Evolutionary conservation across 306 rosid species (phyloP).

Genomic region (Begonia loranthoides): DNA sequence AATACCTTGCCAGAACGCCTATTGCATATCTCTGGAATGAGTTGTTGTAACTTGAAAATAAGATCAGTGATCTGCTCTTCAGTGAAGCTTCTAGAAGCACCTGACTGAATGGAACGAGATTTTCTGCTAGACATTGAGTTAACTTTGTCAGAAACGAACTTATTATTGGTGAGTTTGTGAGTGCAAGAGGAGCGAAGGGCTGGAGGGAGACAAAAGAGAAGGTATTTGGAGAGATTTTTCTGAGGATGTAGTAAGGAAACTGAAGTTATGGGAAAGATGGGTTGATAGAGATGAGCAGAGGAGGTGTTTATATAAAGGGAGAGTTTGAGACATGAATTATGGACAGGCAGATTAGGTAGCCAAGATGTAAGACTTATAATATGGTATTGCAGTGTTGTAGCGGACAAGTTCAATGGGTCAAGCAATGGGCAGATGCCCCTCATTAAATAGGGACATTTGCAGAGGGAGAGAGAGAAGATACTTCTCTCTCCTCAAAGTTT

Average conservation of each 20-base stretch:
- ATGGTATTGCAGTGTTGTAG: constrained; percentile 2
- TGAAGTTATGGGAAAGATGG: background rate
- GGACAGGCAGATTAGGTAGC: constrained; percentile 11
- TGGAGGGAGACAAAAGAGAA: background rate
- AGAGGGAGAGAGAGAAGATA: background rate
- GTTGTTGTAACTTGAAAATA: constrained; percentile 68
- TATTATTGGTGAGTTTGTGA: background rate
- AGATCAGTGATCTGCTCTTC: constrained; percentile 95
- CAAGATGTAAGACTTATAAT: constrained; percentile 4
- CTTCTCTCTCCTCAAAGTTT: no score
- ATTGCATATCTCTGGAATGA: constrained; percentile 76
- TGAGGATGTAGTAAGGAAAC: no score
- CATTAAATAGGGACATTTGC: background rate
- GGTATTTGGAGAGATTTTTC: no score
- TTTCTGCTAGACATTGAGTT: constrained; percentile 65
- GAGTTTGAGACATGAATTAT: background rate
- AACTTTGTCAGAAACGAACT: background rate
- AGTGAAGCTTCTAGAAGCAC: constrained; percentile 24
- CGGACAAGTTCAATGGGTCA: constrained; percentile 4
- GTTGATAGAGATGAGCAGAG: constrained; percentile 4
- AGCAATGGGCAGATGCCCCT: constrained; percentile 1
- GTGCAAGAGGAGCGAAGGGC: background rate
- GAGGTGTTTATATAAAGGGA: background rate
- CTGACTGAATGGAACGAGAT: constrained; percentile 36
- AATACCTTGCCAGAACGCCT: constrained; percentile 56